Percentiles rank a stretch among this genome's conserved stretches.
Conservation (phyloP, 2,329 filamentous ascomycete genomes). For the Grosmannia clavigera region DNA sequence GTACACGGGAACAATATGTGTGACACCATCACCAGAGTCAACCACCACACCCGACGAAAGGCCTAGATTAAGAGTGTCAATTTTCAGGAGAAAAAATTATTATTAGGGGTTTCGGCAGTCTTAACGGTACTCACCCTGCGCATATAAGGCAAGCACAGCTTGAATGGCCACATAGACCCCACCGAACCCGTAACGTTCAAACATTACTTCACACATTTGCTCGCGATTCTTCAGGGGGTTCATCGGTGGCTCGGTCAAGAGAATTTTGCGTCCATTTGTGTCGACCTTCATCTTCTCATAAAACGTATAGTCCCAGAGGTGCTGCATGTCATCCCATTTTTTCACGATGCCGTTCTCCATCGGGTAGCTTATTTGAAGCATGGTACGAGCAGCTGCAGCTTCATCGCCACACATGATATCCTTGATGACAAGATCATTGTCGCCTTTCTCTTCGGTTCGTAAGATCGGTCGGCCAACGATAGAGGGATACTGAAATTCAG, state of each 20-base stretch:
- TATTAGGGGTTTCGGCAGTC: not conserved
- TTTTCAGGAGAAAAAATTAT: conserved; percentile 1
- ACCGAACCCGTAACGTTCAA: conserved; percentile 90
- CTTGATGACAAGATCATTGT: conserved; percentile 59
- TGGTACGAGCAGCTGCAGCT: conserved; percentile 85
- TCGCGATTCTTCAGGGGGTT: conserved; percentile 95
- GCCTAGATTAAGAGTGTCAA: conserved; percentile 33
- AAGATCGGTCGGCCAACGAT: conserved; percentile 97
- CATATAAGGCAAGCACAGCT: conserved; percentile 89
- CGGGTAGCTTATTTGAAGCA: conserved; percentile 97
- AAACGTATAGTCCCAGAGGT: conserved; percentile 98
- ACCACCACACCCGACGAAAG: conserved; percentile 93
- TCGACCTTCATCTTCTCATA: conserved; percentile 93
- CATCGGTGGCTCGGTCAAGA: conserved; percentile 66
- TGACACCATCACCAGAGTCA: conserved; percentile 95
- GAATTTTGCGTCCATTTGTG: conserved; percentile 84
- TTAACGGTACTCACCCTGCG: conserved; percentile 52
- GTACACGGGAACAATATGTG: conserved; percentile 96
- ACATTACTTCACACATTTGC: conserved; percentile 99
- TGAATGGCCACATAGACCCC: conserved; percentile 98
- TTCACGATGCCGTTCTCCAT: conserved; percentile 99
- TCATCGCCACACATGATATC: conserved; percentile 99
- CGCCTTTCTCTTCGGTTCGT: conserved; percentile 75
- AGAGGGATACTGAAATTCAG: conserved; percentile 95
- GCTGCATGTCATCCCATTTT: conserved; percentile 99